phyloP scores from a whole-genome alignment of 169 alveolate genomes.

The Miamiensis avidus region DNA sequence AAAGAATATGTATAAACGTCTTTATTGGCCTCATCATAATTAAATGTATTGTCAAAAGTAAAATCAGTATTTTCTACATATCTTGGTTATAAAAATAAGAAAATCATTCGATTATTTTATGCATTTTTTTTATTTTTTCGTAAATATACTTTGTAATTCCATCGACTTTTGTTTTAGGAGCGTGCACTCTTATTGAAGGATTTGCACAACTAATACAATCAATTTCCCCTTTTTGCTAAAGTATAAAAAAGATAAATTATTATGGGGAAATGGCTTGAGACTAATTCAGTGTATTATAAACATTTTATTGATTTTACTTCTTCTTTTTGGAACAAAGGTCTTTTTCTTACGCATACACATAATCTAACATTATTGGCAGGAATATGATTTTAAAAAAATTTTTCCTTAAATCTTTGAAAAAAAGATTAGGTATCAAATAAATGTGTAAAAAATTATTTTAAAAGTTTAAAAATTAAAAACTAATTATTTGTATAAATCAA shows the following conservation, averaged over 20 bases:
- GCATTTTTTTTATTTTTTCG: too few species aligned
- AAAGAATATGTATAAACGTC: slow-evolving; percentile 55
- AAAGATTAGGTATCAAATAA: too few species aligned
- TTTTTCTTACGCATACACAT: slow-evolving; percentile 80
- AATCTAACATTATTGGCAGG: slow-evolving; percentile 57
- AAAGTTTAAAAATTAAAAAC: too few species aligned
- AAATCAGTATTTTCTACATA: slow-evolving; percentile 64
- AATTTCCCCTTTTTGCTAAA: slow-evolving; percentile 66
- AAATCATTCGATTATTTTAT: too few species aligned
- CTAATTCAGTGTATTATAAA: too few species aligned
- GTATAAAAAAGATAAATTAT: too few species aligned
- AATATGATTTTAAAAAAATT: slow-evolving; percentile 38
- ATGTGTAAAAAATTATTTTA: too few species aligned
- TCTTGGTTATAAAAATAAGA: not conserved
- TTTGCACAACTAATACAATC: slow-evolving; percentile 74
- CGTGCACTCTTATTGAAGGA: slow-evolving; percentile 83
- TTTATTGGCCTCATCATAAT: slow-evolving; percentile 59
- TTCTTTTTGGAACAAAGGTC: slow-evolving; percentile 81
- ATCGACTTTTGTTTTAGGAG: slow-evolving; percentile 87
- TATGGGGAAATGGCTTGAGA: not conserved
- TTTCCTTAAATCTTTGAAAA: slow-evolving; percentile 44
- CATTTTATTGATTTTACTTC: slow-evolving; percentile 6
- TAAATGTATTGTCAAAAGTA: slow-evolving; percentile 64
- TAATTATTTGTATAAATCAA: too few species aligned
- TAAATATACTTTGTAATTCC: slow-evolving; percentile 86